Percentiles rank a stretch among this genome's conserved stretches.
These are phyloP conservation scores for Babesia gibsoni DNA, from an alignment of 169 alveolate genomes.

Conservation along the genomic window DNA sequence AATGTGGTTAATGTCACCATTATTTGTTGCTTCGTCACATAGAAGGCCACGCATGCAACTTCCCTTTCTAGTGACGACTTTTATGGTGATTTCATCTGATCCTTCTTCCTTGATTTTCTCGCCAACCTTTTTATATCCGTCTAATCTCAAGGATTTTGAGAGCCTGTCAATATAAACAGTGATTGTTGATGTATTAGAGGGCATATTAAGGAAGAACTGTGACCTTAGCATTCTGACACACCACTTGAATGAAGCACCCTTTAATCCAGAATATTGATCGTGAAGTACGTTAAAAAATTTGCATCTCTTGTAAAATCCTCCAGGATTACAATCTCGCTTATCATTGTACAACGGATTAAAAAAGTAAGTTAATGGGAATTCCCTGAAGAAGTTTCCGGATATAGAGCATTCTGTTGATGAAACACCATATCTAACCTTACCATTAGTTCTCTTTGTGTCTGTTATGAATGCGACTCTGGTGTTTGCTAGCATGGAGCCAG, in stretches of 20 bases:
- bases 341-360: constrained; percentile 69
- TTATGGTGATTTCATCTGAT: constrained; percentile 42
- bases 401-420: constrained; percentile 84
- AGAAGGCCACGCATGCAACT: neutral
- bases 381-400: constrained; percentile 83
- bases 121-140: constrained; percentile 21
- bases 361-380: constrained; percentile 79
- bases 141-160: constrained; percentile 42
- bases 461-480: constrained; percentile 79
- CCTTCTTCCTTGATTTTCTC: neutral
- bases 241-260: constrained; percentile 59
- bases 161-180: constrained; percentile 50
- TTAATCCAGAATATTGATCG: constrained; percentile 16
- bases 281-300: constrained; percentile 27
- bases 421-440: constrained; percentile 74
- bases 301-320: constrained; percentile 18
- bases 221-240: constrained; percentile 57
- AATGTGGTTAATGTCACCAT: too few relatives aligned
- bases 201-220: constrained; percentile 59
- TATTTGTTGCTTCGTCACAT: too few relatives aligned
- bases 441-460: constrained; percentile 56
- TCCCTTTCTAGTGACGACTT: constrained; percentile 9
- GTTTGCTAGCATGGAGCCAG: constrained; percentile 77
- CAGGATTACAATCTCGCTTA: neutral
- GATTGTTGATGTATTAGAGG: constrained; percentile 8